Conservation (phyloP, 2,329 filamentous ascomycete species). For the Botryotinia narcissicola region DNA sequence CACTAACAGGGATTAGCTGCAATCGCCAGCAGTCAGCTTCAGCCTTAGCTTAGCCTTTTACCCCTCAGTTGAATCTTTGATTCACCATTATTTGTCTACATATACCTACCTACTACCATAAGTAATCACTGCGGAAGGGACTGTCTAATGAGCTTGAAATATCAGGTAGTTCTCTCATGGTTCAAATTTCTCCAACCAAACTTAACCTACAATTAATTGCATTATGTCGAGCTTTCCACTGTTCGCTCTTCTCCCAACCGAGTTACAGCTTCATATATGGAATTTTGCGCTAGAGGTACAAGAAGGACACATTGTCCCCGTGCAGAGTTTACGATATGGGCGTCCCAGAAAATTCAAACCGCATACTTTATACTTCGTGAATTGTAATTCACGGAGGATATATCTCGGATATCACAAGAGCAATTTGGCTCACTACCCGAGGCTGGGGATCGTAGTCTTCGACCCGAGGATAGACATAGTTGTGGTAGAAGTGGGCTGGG, state of each 20-base stretch:
- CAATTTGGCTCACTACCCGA: background rate
- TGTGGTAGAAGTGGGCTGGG: background rate
- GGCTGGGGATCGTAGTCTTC: background rate
- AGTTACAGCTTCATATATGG: conserved; percentile 11
- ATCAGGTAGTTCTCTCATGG: background rate
- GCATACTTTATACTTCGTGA: conserved; percentile 10
- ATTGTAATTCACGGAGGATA: conserved; percentile 4
- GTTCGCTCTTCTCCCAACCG: background rate
- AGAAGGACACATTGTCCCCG: background rate
- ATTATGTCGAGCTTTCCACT: conserved; percentile 8
- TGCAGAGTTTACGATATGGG: background rate
- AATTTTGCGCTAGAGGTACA: background rate
- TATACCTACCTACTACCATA: background rate
- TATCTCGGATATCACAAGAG: conserved; percentile 9
- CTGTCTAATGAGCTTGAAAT: background rate
- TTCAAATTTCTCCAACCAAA: background rate
- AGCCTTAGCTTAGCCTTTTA: background rate
- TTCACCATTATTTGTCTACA: background rate
- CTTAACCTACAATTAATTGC: background rate
- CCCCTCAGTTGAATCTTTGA: background rate
- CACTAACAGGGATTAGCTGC: background rate
- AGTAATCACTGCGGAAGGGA: too few relatives aligned
- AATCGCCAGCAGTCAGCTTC: background rate
- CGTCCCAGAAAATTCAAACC: conserved; percentile 3
- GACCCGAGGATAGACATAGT: conserved; percentile 7